These are phyloP conservation scores for Cryphonectria radicalis DNA, from an alignment of 2,329 filamentous ascomycete genomes.

Conservation along the genomic window DNA sequence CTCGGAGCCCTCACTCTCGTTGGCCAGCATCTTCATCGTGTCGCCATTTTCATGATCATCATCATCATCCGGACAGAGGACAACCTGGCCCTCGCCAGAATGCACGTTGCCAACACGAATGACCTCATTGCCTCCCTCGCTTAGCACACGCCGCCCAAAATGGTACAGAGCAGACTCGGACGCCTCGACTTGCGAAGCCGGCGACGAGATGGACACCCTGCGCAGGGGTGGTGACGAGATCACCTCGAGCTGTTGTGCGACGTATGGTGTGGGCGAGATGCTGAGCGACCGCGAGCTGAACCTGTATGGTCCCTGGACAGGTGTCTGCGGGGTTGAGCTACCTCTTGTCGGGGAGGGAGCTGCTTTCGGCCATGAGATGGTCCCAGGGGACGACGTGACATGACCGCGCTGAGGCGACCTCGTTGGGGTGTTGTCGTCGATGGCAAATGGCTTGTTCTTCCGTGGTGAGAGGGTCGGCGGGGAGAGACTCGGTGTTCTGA, in stretches of 20 bases:
- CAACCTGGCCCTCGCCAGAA: slow-evolving; percentile 9
- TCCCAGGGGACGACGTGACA: background rate
- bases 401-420: background rate
- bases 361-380: background rate
- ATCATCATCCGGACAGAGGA: slow-evolving; percentile 1
- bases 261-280: slow-evolving; percentile 17
- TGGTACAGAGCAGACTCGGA: slow-evolving; percentile 17
- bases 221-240: slow-evolving; percentile 10
- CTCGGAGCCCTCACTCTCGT: slow-evolving; percentile 10
- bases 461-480: background rate
- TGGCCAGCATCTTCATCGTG: slow-evolving; percentile 17
- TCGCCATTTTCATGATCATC: slow-evolving; percentile 4
- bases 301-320: background rate
- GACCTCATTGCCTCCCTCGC: background rate
- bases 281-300: slow-evolving; percentile 16
- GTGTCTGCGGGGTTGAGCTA: background rate
- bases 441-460: background rate
- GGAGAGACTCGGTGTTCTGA: background rate
- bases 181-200: slow-evolving; percentile 1
- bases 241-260: slow-evolving; percentile 24
- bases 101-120: slow-evolving; percentile 14
- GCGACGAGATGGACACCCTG: slow-evolving; percentile 5
- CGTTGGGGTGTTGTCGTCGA: background rate
- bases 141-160: slow-evolving; percentile 18
- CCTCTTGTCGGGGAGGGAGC: background rate